Base-by-base conservation (phyloP, 352 stramenopile genomes). In the Aphanomyces cochlioides region DNA sequence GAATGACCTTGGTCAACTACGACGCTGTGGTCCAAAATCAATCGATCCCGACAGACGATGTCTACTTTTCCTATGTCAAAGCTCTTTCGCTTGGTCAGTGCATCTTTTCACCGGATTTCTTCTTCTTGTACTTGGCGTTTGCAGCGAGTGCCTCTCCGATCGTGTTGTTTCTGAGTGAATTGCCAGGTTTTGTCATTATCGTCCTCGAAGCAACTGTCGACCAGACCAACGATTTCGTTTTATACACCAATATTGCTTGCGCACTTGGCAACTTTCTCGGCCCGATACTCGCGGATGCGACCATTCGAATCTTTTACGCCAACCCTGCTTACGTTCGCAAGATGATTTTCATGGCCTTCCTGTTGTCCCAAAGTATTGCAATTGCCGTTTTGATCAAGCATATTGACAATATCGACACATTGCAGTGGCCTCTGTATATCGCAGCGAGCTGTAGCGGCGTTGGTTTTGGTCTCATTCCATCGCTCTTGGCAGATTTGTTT, bases 1-100 rank as follows among this genome's bases (percentile, higher is more conserved):
- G 60, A 21, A 68, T 68, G 60, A 68, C 63, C 36, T 13, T 69
- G 4, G 41, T 60, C 63, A 61, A 69, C 63, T 69, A n/a, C n/a
- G 36, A 34, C 50, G 36, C 13, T 3, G 12, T 21, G 19, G n/a
- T 36, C 7, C 12, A 56, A 15, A 36, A 21, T 15, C 7, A 28
- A 28, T 28, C 28, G 39, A 8, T 17, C 63, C 17, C 13, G 15
- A 69, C 63, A 13, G 45, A 60, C 19, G 15, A 47, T 38, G 34
- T 28, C 50, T 69, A 69, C 36, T 69, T 57, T 28, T n/a, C 57
- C 7, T 47, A 61, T 21, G 63, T 69, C 60, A 57, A 58, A 36
- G 60, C 60, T 10, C 47, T 68, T 3, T 58, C 43, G 19, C 38
- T 68, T 64, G 19, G 13, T 43, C 38, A 68, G 13, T 68, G 60